A percentile compares a stretch with the other conserved stretches of the same genome.
These are phyloP conservation scores for Coemansia sp. DNA, from an alignment of 192 early-diverging fungal species.

Conservation along the genomic window DNA sequence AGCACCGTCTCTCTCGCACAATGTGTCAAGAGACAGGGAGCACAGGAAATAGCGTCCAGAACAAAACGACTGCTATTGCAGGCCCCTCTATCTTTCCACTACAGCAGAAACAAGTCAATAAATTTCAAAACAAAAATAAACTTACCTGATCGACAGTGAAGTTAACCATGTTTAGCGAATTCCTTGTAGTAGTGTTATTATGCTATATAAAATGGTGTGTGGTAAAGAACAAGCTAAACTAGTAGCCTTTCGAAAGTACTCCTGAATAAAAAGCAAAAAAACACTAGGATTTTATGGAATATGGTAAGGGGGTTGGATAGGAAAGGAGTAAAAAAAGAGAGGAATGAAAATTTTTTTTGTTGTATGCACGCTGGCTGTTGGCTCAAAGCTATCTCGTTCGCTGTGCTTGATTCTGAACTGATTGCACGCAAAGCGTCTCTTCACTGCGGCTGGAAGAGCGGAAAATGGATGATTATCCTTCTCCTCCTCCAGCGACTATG, in stretches of 20 bases:
- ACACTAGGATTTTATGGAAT: not conserved
- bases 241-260: slow-evolving; percentile 7
- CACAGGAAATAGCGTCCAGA: too few species aligned
- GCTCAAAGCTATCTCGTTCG: not conserved
- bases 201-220: slow-evolving; percentile 8
- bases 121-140: not conserved
- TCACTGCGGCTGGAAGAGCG: too few species aligned
- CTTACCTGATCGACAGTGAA: slow-evolving; percentile 58
- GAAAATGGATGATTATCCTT: too few species aligned
- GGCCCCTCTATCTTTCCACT: not conserved
- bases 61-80: too few species aligned
- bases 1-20: too few species aligned
- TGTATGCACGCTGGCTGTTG: not conserved
- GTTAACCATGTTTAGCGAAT: slow-evolving; percentile 53
- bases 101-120: not conserved
- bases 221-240: slow-evolving; percentile 11
- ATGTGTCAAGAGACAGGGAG: too few species aligned
- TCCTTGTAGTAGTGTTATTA: slow-evolving; percentile 22
- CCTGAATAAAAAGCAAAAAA: slow-evolving; percentile 16
- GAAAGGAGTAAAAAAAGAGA: not conserved
- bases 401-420: not conserved
- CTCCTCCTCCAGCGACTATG: too few species aligned
- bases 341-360: slow-evolving; percentile 7
- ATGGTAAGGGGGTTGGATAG: not conserved
- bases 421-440: not conserved